Base-by-base conservation (phyloP, 768 basidiomycete species). In the Pleurotus ostreatus region DNA sequence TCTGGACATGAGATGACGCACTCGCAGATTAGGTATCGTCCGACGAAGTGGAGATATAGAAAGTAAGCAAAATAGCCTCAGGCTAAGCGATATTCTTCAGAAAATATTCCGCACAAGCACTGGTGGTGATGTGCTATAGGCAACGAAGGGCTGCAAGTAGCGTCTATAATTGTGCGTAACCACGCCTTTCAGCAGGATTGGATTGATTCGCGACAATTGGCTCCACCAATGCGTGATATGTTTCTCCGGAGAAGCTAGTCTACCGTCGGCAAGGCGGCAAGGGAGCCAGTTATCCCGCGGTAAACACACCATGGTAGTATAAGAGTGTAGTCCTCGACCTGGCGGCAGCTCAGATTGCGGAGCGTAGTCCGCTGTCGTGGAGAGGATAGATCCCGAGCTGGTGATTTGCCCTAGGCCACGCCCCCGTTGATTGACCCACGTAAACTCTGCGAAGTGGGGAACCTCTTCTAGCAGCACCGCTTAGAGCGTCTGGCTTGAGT, bases 191-290 rank as follows among this genome's bases (percentile, higher is more conserved):
- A 20, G 51, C 8, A 25, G 51, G 5, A 40, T n/a, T 12, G 22
- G 39, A 7, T 11, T 53, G 16, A 41, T 41, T 41, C 20, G 51
- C 51, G 39, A 53, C n/a, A 18, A 41, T 39, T 13, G 23, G 51
- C 51, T 53, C 51, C 51, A 53, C 37, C 39, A 15, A 13, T 16
- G 51, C 39, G 26, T 13, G 38, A 53, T 40, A 40, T 40, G 51
- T 53, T 53, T 53, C 41, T 53, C 51, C 51, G 51, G 37, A 53
- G 51, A 40, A 41, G 51, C 20, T 9, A 39, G 2, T 25, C 11
- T 23, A 22, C n/a, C 18, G 15, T n/a, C 51, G 51, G 51, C 51
- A 53, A 53, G 12, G 39, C n/a, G 48, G 48, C 26, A 47, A 22
- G 46, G 22, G 46, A 20, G 13, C 20, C 15, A 49, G 15, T 16